Evolutionary conservation across 768 basidiomycete genomes (phyloP).

Genomic region (Amanita fuliginea): DNA sequence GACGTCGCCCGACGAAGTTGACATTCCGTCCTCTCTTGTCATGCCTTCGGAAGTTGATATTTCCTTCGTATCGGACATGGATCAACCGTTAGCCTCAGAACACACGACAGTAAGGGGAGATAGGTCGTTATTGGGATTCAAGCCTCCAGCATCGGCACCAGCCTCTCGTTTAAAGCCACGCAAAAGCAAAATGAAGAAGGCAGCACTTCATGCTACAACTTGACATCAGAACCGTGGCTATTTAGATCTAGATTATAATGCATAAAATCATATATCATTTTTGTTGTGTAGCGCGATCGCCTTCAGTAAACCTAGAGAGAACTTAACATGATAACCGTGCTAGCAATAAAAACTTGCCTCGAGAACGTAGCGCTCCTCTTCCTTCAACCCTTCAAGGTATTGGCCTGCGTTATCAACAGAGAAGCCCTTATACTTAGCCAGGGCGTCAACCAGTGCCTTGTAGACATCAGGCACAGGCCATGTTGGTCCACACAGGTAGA

Average conservation of each 20-base stretch:
- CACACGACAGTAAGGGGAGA: slow-evolving; percentile 12
- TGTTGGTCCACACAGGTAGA: slow-evolving; percentile 96
- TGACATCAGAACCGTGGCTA: background rate
- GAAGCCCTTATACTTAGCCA: slow-evolving; percentile 61
- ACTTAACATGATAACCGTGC: background rate
- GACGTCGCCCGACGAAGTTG: slow-evolving; percentile 18
- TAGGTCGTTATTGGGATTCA: slow-evolving; percentile 31
- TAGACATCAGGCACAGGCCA: slow-evolving; percentile 99
- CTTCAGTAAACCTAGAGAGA: slow-evolving; percentile 2
- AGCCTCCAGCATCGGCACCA: slow-evolving; percentile 29
- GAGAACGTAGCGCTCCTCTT: slow-evolving; percentile 94
- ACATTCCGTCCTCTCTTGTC: slow-evolving; percentile 8
- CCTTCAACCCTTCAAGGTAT: slow-evolving; percentile 84
- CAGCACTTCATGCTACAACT: slow-evolving; percentile 21
- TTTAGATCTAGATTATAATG: background rate
- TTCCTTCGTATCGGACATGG: slow-evolving; percentile 3
- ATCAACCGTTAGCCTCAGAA: slow-evolving; percentile 6
- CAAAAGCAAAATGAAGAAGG: slow-evolving; percentile 32
- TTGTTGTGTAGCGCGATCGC: background rate
- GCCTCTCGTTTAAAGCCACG: slow-evolving; percentile 23
- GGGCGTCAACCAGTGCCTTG: slow-evolving; percentile 77
- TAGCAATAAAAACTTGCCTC: slow-evolving; percentile 44
- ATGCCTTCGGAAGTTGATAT: slow-evolving; percentile 7
- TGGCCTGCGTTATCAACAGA: slow-evolving; percentile 58
- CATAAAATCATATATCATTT: background rate